Percentiles rank a stretch among this genome's conserved stretches.
These are phyloP conservation scores for Gossypium thurberi DNA, from an alignment of 345 rosid species.

Conservation along the genomic window DNA sequence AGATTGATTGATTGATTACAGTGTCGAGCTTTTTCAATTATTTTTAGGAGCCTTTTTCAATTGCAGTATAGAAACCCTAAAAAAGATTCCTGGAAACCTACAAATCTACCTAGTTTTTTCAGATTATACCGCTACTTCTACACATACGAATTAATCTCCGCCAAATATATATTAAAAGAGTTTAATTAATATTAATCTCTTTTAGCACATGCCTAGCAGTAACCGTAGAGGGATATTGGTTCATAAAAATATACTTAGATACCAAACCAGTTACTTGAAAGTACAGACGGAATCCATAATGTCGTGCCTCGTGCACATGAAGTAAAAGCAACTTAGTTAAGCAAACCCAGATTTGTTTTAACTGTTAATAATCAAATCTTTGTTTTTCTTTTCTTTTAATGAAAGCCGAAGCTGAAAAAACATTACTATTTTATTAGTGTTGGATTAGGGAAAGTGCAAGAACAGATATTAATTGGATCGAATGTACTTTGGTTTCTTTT, in stretches of 20 bases:
- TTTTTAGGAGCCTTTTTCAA: too few species aligned
- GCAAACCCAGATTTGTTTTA: neutral
- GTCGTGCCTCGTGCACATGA: conserved; percentile 13
- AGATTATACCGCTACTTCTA: neutral
- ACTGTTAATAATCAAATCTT: neutral
- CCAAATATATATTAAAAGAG: neutral
- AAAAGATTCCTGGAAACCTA: conserved; percentile 14
- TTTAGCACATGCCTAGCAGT: neutral
- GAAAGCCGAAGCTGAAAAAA: neutral
- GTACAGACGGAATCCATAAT: conserved; percentile 9
- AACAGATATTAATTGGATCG: neutral
- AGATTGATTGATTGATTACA: neutral
- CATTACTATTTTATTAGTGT: neutral
- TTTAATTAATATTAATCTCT: neutral
- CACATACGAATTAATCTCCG: neutral
- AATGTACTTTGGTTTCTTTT: neutral
- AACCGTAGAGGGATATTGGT: neutral
- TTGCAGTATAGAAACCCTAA: neutral
- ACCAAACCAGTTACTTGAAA: neutral
- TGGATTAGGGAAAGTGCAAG: neutral
- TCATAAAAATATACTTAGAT: neutral
- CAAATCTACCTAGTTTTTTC: conserved; percentile 7
- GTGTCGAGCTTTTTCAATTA: neutral
- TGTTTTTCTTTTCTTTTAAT: neutral
- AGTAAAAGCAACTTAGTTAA: neutral